Base-by-base conservation (phyloP, 2,329 filamentous ascomycete genomes). In the Hymenoscyphus infarciens region DNA sequence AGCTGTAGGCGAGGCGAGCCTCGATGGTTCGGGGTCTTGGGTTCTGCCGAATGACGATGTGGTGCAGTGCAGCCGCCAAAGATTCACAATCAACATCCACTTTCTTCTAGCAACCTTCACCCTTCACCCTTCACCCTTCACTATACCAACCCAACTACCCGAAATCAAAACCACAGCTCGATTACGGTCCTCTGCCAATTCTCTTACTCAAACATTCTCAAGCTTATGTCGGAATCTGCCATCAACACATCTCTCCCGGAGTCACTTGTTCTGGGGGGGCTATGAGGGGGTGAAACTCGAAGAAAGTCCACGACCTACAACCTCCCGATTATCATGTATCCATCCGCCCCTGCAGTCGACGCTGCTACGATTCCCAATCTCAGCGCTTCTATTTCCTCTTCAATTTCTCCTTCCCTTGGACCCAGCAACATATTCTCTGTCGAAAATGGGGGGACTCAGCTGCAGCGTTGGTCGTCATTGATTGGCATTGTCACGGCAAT, bases 401-500 rank as follows among this genome's bases (percentile, higher is more conserved):
- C 55, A 59, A 59, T 38, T 35, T 33, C 45, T 42, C 25, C 59
- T 22, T 39, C 61, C 16, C 60, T 57, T 2, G 29, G n/a, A 11
- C 53, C 62, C 1, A 62, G 63, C 11, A 33, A 19, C 2, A 27
- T 61, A 35, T 33, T 60, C 35, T 49, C 29, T 45, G 55, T 60
- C 29, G 60, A 53, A 5, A 61, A 78, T 39, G 74, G 76, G 35
- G 79, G 78, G 56, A 79, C 82, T 60, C 79, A 82, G 8, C 75
- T 87, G 27, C 82, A 84, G 67, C 80, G 87, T 75, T 98, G 94
- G 93, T 96, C 92, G 56, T 96, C 92, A 29, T 81, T 98, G 60
- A 98, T 99, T 73, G 95, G 95, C 70, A 97, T 99, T 72, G 78
- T 94, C 60, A 96, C 93, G 2, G 93, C 95, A 58, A 96, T 99